Base-by-base conservation (phyloP, 2,329 filamentous ascomycete genomes). In the Colletotrichum falcatum region DNA sequence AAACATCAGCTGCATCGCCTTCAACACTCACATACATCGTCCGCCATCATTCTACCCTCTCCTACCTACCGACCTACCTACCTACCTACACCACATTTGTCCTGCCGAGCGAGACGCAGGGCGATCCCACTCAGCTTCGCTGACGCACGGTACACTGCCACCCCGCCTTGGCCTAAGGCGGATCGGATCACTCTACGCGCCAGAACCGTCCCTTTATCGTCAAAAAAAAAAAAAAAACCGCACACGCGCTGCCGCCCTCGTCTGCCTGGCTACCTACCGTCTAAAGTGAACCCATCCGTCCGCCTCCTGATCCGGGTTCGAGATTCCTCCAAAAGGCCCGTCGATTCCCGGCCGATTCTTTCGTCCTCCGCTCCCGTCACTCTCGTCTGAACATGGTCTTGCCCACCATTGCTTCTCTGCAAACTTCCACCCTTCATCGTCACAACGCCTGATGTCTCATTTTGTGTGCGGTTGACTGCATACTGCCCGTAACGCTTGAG, bases 341-440 rank as follows among this genome's bases (percentile, higher is more conserved):
- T 56, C 35, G 33, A 63, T 49, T 67, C 59, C 68, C 48, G 60
- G 46, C 54, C 56, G 51, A 58, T 55, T 48, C 61, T 28, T 42
- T 54, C n/a, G 46, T 44, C 14, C 46, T 28, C 60, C 28, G 56
- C 53, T 35, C 55, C 46, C 61, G 23, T 61, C 53, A 44, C 49
- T 58, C 54, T 67, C 71, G 42, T 61, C 68, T 67, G 71, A 68
- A 68, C 48, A 72, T 72, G 71, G 55, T 72, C 68, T 35, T 67
- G 55, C 70, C 59, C 62, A 28, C 33, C 55, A 59, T 55, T 64
- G 28, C 48, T 60, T 60, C 61, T 63, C 58, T 66, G 66, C 58
- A 58, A 56, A 72, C 56, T 58, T 54, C 54, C 69, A 46, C 69
- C 65, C n/a, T 65, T 33, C 58, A 53, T 49, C 61, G 48, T 53